Base-by-base conservation (phyloP, 306 rosid species). In the Quercus mongolica region DNA sequence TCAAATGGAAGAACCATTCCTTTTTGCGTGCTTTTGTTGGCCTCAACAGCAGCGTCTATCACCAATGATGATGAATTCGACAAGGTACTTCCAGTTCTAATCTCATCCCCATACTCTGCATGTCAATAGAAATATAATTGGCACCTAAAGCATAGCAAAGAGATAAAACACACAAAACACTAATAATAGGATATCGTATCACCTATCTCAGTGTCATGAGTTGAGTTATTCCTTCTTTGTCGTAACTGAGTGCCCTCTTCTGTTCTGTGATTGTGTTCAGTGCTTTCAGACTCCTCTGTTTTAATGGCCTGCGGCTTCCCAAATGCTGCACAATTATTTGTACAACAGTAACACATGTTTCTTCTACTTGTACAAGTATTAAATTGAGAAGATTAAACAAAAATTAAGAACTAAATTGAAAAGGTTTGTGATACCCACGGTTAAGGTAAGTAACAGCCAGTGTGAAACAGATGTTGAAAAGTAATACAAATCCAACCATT, bases 1-100 rank as follows among this genome's bases (percentile, higher is more conserved):
- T 86, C 91, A 80, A 92, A 92, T 56, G 97, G 95, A 92, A 90
- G 95, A 85, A 90, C 75, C 92, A 89, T 90, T 88, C 97, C 95
- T 67, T 67, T 88, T 84, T 79, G 84, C 59, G 31, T 83, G 10
- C 10, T 63, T 7, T 67, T 59, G 73, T 33, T 81, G 35, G 74
- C 46, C 72, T 54, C 87, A 10, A 21, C 64, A 52, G 55, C 28
- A 55, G 33, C 62, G 31, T 75, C 85, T 44, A 63, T 44, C 69
- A 75, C 80, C 19, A 30, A 33, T 75, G 71, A 52, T 33, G 71
- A 41, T 19, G 78, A 78, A 28, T 4, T 38, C 1, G 82, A 69
- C 56, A 56, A 38, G 67, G 41, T 67, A 20, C 46, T 78, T 21
- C 69, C 75, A 49, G 20, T 64, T 26, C 70, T 73, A 33, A 33